A percentile compares a stretch with the other conserved stretches of the same genome.
Evolutionary conservation across 129 eudicot species (phyloP).

Genomic region (Flaveria linearis): DNA sequence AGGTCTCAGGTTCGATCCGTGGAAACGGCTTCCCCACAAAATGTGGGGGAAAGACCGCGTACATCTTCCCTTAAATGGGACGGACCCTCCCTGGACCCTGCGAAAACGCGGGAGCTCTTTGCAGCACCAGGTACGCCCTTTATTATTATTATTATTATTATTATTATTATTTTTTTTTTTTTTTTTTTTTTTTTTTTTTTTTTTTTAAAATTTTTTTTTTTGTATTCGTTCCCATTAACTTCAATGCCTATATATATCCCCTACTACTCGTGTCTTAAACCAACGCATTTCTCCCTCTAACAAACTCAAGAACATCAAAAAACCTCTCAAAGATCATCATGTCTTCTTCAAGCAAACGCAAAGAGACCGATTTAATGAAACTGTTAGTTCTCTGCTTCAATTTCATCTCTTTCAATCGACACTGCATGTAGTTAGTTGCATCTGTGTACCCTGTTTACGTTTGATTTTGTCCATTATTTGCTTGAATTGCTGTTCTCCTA

Average conservation of each 20-base stretch:
- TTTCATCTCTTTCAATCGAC: not conserved
- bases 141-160: no score
- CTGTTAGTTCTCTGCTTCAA: constrained; percentile 19
- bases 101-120: no score
- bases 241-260: not conserved
- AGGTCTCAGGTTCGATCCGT: no score
- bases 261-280: not conserved
- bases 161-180: no score
- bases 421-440: not conserved
- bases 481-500: not conserved
- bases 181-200: no score
- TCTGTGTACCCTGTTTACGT: not conserved
- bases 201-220: no score
- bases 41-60: no score
- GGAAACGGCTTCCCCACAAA: no score
- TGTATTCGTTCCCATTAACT: not conserved
- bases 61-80: no score
- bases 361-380: constrained; percentile 44
- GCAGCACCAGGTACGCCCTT: no score
- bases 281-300: not conserved
- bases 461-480: not conserved
- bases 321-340: constrained; percentile 9
- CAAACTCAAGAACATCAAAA: not conserved
- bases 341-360: constrained; percentile 45
- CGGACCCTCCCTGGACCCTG: no score